A percentile compares a stretch with the other conserved stretches of the same genome.
Conservation (phyloP, 225 moss, liverwort and hornwort species). For the Antitrichia curtipendula region DNA sequence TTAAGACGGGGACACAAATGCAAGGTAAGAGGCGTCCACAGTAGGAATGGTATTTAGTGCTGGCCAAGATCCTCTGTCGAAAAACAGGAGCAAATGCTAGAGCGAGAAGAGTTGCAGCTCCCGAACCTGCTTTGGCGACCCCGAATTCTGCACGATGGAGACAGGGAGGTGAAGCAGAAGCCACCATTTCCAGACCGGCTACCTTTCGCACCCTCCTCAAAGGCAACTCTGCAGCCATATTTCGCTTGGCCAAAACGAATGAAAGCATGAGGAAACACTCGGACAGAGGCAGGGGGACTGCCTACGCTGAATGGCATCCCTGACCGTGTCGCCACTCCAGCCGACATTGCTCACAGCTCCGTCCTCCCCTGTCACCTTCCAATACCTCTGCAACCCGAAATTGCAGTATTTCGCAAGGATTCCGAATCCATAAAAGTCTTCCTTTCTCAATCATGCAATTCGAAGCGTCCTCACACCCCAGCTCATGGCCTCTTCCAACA, state of each 20-base stretch:
- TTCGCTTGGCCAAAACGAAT: constrained; percentile 17
- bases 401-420: not conserved
- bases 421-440: not conserved
- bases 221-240: constrained; percentile 36
- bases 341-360: constrained; percentile 8
- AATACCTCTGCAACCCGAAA: not conserved
- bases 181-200: constrained; percentile 23
- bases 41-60: not conserved
- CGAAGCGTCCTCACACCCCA: not conserved
- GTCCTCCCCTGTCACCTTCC: not conserved
- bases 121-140: constrained; percentile 46
- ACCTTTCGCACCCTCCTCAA: constrained; percentile 21
- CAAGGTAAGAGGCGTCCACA: not conserved
- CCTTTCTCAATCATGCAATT: not conserved
- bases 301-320: constrained; percentile 15
- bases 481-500: not conserved
- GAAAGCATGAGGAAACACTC: constrained; percentile 24
- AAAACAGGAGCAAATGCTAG: too few relatives aligned
- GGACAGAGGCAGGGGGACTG: constrained; percentile 6
- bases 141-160: constrained; percentile 52
- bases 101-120: not conserved
- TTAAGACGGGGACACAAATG: not conserved
- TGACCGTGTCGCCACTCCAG: constrained; percentile 5
- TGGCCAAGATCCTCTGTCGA: too few relatives aligned
- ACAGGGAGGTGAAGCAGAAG: constrained; percentile 24